phyloP scores from a whole-genome alignment of 2,329 filamentous ascomycete genomes.

The Ophiostoma sp. region DNA sequence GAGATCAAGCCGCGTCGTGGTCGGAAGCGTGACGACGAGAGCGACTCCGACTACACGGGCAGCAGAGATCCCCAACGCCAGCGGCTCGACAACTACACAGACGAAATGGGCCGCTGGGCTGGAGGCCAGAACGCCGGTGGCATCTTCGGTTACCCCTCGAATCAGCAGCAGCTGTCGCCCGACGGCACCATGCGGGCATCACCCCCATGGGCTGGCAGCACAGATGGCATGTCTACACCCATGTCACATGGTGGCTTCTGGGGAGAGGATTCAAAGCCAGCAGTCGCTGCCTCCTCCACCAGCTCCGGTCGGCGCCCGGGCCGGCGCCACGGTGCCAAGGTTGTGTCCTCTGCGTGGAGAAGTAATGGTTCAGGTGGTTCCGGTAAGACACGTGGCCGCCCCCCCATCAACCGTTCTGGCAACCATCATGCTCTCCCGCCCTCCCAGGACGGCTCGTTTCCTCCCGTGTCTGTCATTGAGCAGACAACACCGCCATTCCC shows the following conservation, averaged over 20 bases:
- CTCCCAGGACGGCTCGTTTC: constrained; percentile 54
- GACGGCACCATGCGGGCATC: constrained; percentile 27
- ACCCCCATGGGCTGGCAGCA: constrained; percentile 41
- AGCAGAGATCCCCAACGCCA: background rate
- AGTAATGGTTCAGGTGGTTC: constrained; percentile 55
- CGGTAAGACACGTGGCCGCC: constrained; percentile 72
- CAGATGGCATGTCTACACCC: constrained; percentile 39
- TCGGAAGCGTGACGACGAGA: constrained; percentile 57
- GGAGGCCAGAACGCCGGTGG: constrained; percentile 40
- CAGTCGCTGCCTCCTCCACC: constrained; percentile 53
- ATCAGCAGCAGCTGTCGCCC: constrained; percentile 18
- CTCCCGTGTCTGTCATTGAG: constrained; percentile 55
- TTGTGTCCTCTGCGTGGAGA: constrained; percentile 87
- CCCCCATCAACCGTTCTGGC: constrained; percentile 58
- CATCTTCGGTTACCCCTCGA: constrained; percentile 34
- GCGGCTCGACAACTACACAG: constrained; percentile 40
- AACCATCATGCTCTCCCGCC: background rate
- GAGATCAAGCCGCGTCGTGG: constrained; percentile 62
- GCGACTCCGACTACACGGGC: background rate
- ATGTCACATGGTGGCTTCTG: constrained; percentile 39
- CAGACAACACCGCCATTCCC: constrained; percentile 33
- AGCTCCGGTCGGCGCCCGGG: constrained; percentile 38
- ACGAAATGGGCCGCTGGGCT: constrained; percentile 39
- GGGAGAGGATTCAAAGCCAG: constrained; percentile 67
- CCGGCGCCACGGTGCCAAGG: constrained; percentile 70